Evolutionary conservation across 768 basidiomycete genomes (phyloP).

Genomic region (Leccinum subgranulosum): DNA sequence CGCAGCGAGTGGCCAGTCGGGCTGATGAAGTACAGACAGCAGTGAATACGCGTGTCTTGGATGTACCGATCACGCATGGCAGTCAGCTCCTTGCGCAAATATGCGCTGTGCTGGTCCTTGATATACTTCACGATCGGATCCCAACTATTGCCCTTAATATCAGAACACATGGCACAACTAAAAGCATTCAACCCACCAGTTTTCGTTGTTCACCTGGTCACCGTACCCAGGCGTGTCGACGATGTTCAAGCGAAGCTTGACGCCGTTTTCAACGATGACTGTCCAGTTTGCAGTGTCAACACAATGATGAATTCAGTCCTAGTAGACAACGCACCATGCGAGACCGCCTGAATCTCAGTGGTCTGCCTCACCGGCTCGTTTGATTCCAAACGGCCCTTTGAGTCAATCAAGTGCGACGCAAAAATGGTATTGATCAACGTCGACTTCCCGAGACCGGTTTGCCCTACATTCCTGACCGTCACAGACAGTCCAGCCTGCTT

Average conservation of each 20-base stretch:
- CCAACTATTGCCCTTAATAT: constrained; percentile 60
- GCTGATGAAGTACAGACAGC: constrained; percentile 97
- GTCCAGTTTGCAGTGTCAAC: constrained; percentile 8
- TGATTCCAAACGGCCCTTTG: constrained; percentile 87
- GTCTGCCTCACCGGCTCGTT: constrained; percentile 93
- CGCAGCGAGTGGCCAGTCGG: constrained; percentile 97
- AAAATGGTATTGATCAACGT: constrained; percentile 99
- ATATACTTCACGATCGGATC: constrained; percentile 99
- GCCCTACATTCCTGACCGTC: constrained; percentile 49
- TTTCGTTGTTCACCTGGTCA: constrained; percentile 98
- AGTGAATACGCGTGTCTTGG: constrained; percentile 97
- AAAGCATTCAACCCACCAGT: constrained; percentile 60
- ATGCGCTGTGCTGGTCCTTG: constrained; percentile 98
- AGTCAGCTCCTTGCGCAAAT: constrained; percentile 97
- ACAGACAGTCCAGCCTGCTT: not conserved
- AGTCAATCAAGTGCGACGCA: constrained; percentile 96
- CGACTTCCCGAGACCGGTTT: constrained; percentile 97
- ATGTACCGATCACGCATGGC: constrained; percentile 99
- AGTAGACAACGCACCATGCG: constrained; percentile 67
- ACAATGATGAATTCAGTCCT: not conserved
- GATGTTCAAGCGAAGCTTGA: constrained; percentile 92
- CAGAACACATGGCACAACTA: not conserved
- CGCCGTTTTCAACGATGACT: constrained; percentile 97
- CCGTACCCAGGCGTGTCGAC: constrained; percentile 99
- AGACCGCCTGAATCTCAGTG: constrained; percentile 93